Evolutionary conservation across 306 rosid species (phyloP).

Genomic region (Biancaea sappan): DNA sequence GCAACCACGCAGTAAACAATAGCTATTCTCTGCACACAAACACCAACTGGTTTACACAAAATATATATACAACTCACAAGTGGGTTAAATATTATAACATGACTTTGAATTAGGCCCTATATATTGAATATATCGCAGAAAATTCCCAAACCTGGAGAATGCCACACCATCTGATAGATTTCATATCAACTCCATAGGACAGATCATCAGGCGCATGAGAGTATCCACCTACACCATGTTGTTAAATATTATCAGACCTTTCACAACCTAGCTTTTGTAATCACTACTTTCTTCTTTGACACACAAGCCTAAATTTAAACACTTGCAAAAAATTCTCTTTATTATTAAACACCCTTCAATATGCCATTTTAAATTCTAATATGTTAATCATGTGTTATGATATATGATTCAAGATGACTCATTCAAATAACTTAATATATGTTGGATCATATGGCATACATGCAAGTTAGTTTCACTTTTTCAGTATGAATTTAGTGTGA

Average conservation of each 20-base stretch:
- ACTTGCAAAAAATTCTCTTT: too few species aligned
- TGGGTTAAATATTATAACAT: background rate
- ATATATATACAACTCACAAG: background rate
- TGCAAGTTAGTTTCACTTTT: too few species aligned
- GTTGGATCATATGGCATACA: too few species aligned
- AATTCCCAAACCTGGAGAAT: conserved; percentile 65
- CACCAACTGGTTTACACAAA: background rate
- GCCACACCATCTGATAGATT: conserved; percentile 70
- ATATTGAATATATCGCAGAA: background rate
- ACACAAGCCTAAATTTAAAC: too few species aligned
- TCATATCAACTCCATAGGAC: conserved; percentile 64
- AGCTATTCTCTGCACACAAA: conserved; percentile 63
- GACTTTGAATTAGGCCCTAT: background rate
- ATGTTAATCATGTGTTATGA: too few species aligned
- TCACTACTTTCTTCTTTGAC: too few species aligned
- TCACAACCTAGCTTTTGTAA: background rate
- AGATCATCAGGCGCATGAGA: conserved; percentile 71
- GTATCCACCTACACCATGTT: conserved; percentile 54
- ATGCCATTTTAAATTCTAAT: too few species aligned
- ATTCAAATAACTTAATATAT: too few species aligned
- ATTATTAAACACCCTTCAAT: too few species aligned
- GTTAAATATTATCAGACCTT: background rate
- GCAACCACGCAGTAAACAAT: conserved; percentile 68
- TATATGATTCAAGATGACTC: too few species aligned
- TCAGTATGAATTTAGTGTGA: too few species aligned